Conservation (phyloP, 1,139 yeast genomes). For the Yamadazyma sp. region DNA sequence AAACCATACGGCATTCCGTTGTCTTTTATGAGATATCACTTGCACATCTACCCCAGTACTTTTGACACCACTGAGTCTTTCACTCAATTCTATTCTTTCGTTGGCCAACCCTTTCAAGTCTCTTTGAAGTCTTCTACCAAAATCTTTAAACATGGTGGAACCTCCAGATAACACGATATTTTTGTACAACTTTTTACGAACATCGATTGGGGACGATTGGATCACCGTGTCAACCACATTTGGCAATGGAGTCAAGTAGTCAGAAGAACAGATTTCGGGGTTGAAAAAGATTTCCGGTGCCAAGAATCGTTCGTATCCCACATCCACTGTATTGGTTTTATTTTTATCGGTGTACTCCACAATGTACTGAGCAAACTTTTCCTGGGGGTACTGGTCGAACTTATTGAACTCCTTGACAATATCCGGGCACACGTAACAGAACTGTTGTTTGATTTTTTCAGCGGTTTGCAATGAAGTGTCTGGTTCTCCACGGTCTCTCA, state of each 20-base stretch:
- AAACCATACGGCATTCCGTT: slow-evolving; percentile 98
- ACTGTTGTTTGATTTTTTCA: slow-evolving; percentile 92
- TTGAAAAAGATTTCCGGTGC: slow-evolving; percentile 99
- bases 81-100: slow-evolving; percentile 83
- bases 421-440: slow-evolving; percentile 96
- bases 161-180: slow-evolving; percentile 97
- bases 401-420: slow-evolving; percentile 94
- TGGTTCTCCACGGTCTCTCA: slow-evolving; percentile 95
- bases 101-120: slow-evolving; percentile 86
- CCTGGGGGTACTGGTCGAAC: slow-evolving; percentile 87
- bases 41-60: slow-evolving; percentile 96
- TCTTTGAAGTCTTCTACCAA: slow-evolving; percentile 95
- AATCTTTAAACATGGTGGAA: slow-evolving; percentile 97
- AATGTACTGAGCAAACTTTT: slow-evolving; percentile 87
- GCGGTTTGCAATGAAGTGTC: slow-evolving; percentile 96
- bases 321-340: slow-evolving; percentile 72
- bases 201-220: slow-evolving; percentile 95
- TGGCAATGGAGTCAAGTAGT: slow-evolving; percentile 93
- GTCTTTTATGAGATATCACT: slow-evolving; percentile 96
- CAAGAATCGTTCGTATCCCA: slow-evolving; percentile 94
- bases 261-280: slow-evolving; percentile 95
- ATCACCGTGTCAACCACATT: slow-evolving; percentile 92
- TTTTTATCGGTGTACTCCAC: slow-evolving; percentile 77
- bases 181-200: slow-evolving; percentile 91
- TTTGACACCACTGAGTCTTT: slow-evolving; percentile 75